These are phyloP conservation scores for Candida glucosophila DNA, from an alignment of 1,139 yeast species.

Conservation along the genomic window DNA sequence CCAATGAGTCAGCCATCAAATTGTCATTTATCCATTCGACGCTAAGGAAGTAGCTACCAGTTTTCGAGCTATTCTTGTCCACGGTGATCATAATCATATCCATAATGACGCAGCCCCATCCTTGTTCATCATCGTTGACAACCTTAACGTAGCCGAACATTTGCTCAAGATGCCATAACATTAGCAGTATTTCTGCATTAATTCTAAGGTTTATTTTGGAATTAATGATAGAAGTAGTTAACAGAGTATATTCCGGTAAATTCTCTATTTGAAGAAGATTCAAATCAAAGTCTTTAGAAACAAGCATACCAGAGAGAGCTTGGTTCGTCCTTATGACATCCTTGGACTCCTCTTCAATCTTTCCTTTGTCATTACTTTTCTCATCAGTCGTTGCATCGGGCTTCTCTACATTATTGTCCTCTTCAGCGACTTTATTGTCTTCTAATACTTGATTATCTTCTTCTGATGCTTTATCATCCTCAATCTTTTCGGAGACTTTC, in stretches of 20 bases:
- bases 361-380: conserved; percentile 11
- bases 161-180: conserved; percentile 85
- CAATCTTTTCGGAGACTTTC: conserved; percentile 16
- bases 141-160: conserved; percentile 87
- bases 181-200: conserved; percentile 71
- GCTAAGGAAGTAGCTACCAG: conserved; percentile 34
- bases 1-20: conserved; percentile 78
- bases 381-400: conserved; percentile 9
- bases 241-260: conserved; percentile 79
- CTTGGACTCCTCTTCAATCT: conserved; percentile 6
- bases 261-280: conserved; percentile 77
- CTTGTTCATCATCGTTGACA: conserved; percentile 51
- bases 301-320: conserved; percentile 77
- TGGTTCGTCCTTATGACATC: conserved; percentile 24
- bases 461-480: conserved; percentile 8
- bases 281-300: conserved; percentile 84
- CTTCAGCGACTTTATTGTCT: conserved; percentile 11
- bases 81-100: conserved; percentile 38
- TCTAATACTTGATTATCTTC: conserved; percentile 8
- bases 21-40: conserved; percentile 91
- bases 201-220: conserved; percentile 75
- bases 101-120: conserved; percentile 43
- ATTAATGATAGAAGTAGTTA: conserved; percentile 77
- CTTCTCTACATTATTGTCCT: conserved; percentile 5
- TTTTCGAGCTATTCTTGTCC: conserved; percentile 32